Evolutionary conservation across 2,329 filamentous ascomycete species (phyloP), one percentile per base, ranked within the genome.

Genomic region (Fusarium sublunatum): DNA sequence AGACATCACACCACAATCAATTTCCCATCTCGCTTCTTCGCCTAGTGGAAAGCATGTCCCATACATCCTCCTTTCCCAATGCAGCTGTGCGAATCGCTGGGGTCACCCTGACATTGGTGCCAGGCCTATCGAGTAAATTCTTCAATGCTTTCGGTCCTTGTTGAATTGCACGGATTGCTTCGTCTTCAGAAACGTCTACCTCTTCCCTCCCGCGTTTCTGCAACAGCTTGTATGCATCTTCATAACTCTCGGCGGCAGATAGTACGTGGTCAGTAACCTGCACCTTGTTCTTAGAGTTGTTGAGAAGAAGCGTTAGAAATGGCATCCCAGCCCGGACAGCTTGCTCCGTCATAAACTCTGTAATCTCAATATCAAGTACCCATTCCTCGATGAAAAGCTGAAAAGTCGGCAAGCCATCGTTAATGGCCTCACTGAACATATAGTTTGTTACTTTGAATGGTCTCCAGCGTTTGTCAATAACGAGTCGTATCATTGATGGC

Each of bases 361-460:
- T 24, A 2, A 29, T 32, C n/a, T 32, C n/a, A 1, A 39, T n/a
- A 5, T 36, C 11, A 3, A 12, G n/a, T 15, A 10, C 13, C 42
- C 29, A 38, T 6, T 19, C 10, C 7, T 42, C 15, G 6, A 39
- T 19, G 1, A 57, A 2, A 1, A 19, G 3, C 9, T 46, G 29
- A 3, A 53, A 5, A 11, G 8, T 7, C 1, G n/a, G 7, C 2
- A 50, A 25, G 1, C 35, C 29, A 0, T 3, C 12, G 6, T 11
- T 7, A 1, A 24, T 12, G 1, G 44, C 44, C 1, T 4, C 0
- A 1, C 3, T 5, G 2, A 35, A 7, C 15, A 42, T 29, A 1
- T 3, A 3, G 0, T 11, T 2, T 2, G 36, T 26, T 7, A 49
- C 0, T 0, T 40, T 28, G 5, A 42, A 19, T 13, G 51, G 51